Evolutionary conservation across 2,329 filamentous ascomycete genomes (phyloP).

Genomic region (Trichoderma endophyticum): DNA sequence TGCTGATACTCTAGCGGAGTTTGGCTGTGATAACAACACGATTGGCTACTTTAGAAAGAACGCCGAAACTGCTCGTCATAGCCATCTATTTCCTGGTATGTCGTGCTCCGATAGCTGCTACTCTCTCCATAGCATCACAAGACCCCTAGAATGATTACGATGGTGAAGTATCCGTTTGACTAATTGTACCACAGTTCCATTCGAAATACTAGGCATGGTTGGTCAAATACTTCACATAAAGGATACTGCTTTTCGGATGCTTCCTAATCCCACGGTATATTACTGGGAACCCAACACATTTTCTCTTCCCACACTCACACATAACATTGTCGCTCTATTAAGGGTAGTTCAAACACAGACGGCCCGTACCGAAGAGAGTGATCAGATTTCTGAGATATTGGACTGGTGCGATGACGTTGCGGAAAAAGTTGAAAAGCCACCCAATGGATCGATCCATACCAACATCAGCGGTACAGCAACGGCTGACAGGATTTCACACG

Average conservation of each 20-base stretch:
- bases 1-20: background rate
- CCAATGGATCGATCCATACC: background rate
- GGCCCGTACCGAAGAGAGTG: background rate
- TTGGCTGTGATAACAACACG: background rate
- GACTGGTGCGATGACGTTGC: background rate
- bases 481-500: background rate
- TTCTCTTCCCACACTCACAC: background rate
- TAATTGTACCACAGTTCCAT: background rate
- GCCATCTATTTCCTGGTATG: background rate
- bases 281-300: background rate
- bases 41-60: background rate
- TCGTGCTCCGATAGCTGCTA: background rate
- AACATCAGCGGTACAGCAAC: background rate
- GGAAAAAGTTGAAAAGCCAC: background rate
- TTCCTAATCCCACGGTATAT: background rate
- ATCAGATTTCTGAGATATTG: background rate
- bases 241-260: background rate
- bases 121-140: background rate
- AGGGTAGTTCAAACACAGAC: background rate
- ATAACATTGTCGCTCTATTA: background rate
- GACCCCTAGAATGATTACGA: background rate
- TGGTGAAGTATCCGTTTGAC: background rate
- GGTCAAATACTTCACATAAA: background rate
- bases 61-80: background rate
- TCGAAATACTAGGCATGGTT: background rate